phyloP scores from a whole-genome alignment of 805 yeast genomes.

The Danielia reshetovae region DNA sequence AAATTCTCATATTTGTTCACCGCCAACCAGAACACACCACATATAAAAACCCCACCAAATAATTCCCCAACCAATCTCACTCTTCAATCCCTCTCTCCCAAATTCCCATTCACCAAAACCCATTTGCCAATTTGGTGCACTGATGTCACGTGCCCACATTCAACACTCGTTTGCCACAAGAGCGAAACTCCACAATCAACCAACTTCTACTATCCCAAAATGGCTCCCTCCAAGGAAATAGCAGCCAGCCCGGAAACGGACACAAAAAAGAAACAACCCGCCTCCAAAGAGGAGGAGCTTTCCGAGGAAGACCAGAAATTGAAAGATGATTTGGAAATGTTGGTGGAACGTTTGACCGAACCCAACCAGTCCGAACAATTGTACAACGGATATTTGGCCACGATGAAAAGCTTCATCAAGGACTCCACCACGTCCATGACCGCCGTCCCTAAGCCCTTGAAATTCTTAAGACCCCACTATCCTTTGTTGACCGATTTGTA shows the following conservation, averaged over 20 bases:
- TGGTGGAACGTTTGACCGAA: slow-evolving; percentile 75
- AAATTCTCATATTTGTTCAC: too few relatives aligned
- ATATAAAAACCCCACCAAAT: too few relatives aligned
- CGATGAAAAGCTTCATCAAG: slow-evolving; percentile 73
- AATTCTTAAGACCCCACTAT: slow-evolving; percentile 87
- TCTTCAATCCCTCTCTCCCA: too few relatives aligned
- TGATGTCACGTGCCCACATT: too few relatives aligned
- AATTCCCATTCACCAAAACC: too few relatives aligned
- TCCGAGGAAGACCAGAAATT: slow-evolving; percentile 90
- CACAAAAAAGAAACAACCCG: slow-evolving; percentile 21
- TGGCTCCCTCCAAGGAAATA: slow-evolving; percentile 36
- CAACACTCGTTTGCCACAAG: slow-evolving; percentile 5
- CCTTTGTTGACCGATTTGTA: slow-evolving; percentile 62
- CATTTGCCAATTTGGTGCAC: too few relatives aligned
- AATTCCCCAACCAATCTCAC: too few relatives aligned
- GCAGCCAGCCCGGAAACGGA: slow-evolving; percentile 13
- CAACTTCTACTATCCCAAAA: slow-evolving; percentile 8
- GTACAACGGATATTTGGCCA: slow-evolving; percentile 59
- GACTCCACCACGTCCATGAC: slow-evolving; percentile 98
- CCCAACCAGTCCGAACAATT: slow-evolving; percentile 39
- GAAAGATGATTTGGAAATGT: slow-evolving; percentile 78
- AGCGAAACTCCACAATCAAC: not conserved
- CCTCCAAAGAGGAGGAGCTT: slow-evolving; percentile 68
- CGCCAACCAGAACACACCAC: too few relatives aligned
- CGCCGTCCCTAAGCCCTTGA: slow-evolving; percentile 98